Base-by-base conservation (phyloP, 495 filamentous ascomycete species). In the Aspergillus steynii region DNA sequence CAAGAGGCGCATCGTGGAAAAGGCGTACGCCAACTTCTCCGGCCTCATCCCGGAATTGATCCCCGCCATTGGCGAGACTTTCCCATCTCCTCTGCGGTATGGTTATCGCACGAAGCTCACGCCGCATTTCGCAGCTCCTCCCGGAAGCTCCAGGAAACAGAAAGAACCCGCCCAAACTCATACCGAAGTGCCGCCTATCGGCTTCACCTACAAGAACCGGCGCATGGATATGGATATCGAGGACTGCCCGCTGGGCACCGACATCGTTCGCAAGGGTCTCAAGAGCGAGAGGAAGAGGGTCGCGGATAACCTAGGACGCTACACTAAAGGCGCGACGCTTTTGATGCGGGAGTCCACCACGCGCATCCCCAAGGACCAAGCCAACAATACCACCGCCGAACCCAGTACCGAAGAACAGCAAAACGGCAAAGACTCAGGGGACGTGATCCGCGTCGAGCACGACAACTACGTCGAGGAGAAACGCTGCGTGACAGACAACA, bases 51-150 rank as follows among this genome's bases (percentile, higher is more conserved):
- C 90, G 8, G 86, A 92, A 59, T 73, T 90, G 29, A 78, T 98
- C 2, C 95, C 96, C 29, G 69, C 80, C 2, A 82, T 98, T 63
- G 83, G 81, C 31, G 89, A 95, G 48, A 98, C 95, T 27, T 93
- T 96, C 67, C 90, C 90, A 31, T 93, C 89, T 29, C 95, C 95
- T 1, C 72, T 96, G 62, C 85, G 96, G 72, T 98, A 96, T 76
- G 87, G 87, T 54, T 99, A 99, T 75, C 87, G 95, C 42, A 99
- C 95, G 12, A 99, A 99, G 72, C 81, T 99, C 42, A 98, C 95
- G 5, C 95, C 95, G 1, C 95, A 99, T 73, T 99, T 97, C 64
- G 88, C 95, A 68, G 88, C 82, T 0, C 90, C 91, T 2, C 77
- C 73, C 20, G 71, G 69, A 20, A 75, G 67, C 10, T 77, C 74